Evolutionary conservation across 352 stramenopile genomes (phyloP), one percentile per base, ranked within the genome.

Genomic region (Phytophthora chlamydospora): DNA sequence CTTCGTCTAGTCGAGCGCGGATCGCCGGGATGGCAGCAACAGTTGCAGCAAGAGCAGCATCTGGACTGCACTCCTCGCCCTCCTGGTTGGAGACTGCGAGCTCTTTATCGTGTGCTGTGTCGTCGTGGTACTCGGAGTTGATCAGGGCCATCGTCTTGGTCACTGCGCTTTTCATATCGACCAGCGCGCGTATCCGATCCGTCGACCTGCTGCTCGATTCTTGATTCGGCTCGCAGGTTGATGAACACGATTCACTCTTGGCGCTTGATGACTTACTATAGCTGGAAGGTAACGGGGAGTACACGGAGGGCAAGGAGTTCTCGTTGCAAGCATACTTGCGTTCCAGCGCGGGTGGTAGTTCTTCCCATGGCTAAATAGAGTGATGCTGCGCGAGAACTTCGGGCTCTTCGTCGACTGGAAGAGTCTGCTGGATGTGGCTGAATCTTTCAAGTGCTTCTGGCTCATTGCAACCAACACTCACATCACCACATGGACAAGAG

Each of bases 131-230:
- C 8, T 65, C 6, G 10, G 14, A 33, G 39, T 59, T 49, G 17
- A 54, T 61, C 12, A 10, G 29, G 19, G 29, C n/a, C 42, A 58
- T 46, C 7, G 52, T 65, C 27, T 58, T 36, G 16, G 31, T 39
- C n/a, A 61, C 46, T 10, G 46, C 34, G 6, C 35, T 59, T 33
- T 50, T 68, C 44, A 52, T 50, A 11, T 14, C 24, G n/a, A 56
- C 27, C 16, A 72, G 38, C 33, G 44, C 33, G 4, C 14, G 42
- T 27, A 72, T 36, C 4, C 50, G 27, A 8, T 64, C 46, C 14
- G 41, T 31, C 16, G 19, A 16, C 14, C 12, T 10, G 14, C 36
- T 33, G 41, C 2, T 29, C 27, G 9, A 16, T 29, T 24, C 24
- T 2, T 21, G 31, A 12, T 29, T 29, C 24, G 24, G 24, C 24